These are phyloP conservation scores for Alternaria sp. DNA, from an alignment of 2,329 filamentous ascomycete genomes.

Conservation along the genomic window DNA sequence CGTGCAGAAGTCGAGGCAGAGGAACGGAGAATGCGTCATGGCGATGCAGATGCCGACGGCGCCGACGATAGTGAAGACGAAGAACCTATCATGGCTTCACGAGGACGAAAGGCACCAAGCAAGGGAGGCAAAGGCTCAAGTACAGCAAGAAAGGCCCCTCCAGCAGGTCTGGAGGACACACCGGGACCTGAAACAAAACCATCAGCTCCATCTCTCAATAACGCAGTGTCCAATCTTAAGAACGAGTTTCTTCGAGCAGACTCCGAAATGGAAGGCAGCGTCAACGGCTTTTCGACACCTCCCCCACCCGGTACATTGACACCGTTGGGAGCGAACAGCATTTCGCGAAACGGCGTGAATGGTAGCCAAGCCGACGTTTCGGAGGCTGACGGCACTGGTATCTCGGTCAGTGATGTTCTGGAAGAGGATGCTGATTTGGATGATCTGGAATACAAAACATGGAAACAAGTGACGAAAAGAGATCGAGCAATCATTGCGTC, in stretches of 20 bases:
- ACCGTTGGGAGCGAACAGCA: constrained; percentile 73
- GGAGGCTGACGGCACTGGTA: constrained; percentile 78
- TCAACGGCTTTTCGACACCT: constrained; percentile 85
- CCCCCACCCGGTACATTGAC: constrained; percentile 79
- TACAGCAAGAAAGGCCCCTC: constrained; percentile 72
- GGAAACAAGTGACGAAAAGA: constrained; percentile 99
- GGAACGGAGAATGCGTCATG: constrained; percentile 77
- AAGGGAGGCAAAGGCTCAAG: constrained; percentile 73
- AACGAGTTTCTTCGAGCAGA: constrained; percentile 66
- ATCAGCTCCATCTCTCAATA: constrained; percentile 62
- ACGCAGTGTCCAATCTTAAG: constrained; percentile 56
- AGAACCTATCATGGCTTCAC: constrained; percentile 96
- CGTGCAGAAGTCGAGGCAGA: constrained; percentile 85
- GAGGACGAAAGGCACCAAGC: constrained; percentile 83
- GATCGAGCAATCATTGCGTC: constrained; percentile 86
- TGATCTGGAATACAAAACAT: constrained; percentile 90
- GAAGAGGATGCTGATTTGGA: constrained; percentile 84
- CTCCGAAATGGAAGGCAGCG: constrained; percentile 81
- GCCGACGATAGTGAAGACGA: constrained; percentile 90
- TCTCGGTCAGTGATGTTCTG: constrained; percentile 70
- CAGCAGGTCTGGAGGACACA: constrained; percentile 78
- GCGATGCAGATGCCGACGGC: constrained; percentile 80
- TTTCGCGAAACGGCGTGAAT: constrained; percentile 61
- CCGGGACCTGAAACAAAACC: constrained; percentile 79
- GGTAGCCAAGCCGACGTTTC: constrained; percentile 82